Conservation (phyloP, 805 yeast genomes). For the Blastobotrys peoriensis region DNA sequence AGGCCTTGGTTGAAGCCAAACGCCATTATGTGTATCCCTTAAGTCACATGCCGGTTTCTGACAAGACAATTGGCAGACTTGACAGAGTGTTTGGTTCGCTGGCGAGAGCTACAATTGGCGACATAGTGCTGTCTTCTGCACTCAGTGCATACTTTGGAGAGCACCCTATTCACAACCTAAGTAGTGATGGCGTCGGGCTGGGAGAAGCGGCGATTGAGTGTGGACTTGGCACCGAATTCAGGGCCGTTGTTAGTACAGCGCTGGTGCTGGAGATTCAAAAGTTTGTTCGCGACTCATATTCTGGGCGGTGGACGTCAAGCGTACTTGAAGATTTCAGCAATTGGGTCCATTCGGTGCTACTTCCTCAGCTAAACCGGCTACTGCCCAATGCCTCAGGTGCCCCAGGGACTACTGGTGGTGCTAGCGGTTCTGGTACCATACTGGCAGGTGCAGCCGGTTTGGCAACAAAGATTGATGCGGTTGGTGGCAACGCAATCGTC, state of each 20-base stretch:
- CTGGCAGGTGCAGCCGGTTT: conserved; percentile 30
- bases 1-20: conserved; percentile 10
- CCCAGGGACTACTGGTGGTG: conserved; percentile 5
- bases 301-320: conserved; percentile 11
- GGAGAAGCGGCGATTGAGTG: conserved; percentile 8
- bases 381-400: no score
- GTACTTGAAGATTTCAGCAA: conserved; percentile 7
- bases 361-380: conserved; percentile 9
- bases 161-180: conserved; percentile 9
- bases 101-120: conserved; percentile 15
- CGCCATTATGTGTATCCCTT: conserved; percentile 15
- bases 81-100: conserved; percentile 19
- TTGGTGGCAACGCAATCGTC: conserved; percentile 16
- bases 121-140: conserved; percentile 4
- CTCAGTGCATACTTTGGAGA: conserved; percentile 9
- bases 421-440: no score
- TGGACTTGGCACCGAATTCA: conserved; percentile 22
- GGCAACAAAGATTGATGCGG: conserved; percentile 5
- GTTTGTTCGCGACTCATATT: conserved; percentile 11
- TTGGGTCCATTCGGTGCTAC: conserved; percentile 13
- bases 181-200: not conserved
- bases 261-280: conserved; percentile 15
- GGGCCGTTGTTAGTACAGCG: conserved; percentile 15
- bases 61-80: conserved; percentile 2
- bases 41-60: conserved; percentile 2